Conservation (phyloP, 2,329 filamentous ascomycete genomes). For the Aspergillus pseudoglaucus region DNA sequence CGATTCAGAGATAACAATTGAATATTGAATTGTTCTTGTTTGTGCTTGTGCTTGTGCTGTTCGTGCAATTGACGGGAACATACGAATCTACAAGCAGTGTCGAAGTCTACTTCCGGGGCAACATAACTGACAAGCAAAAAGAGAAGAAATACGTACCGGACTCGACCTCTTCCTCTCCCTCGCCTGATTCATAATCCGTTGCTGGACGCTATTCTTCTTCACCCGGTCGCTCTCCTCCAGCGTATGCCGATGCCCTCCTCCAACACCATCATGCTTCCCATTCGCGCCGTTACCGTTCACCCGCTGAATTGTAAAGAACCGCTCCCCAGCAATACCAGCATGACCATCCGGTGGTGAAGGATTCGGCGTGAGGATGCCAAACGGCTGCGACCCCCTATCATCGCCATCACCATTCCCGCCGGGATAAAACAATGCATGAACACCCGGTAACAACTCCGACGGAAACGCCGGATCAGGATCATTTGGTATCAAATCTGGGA, state of each 20-base stretch:
- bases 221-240: constrained; percentile 69
- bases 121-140: constrained; percentile 8
- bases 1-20: neutral
- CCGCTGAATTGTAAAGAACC: constrained; percentile 68
- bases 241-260: constrained; percentile 67
- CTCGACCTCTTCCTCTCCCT: constrained; percentile 57
- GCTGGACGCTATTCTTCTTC: constrained; percentile 72
- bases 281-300: constrained; percentile 72
- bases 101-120: neutral
- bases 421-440: constrained; percentile 17
- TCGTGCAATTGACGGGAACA: neutral
- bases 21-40: neutral
- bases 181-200: constrained; percentile 57
- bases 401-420: constrained; percentile 7
- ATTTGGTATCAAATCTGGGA: constrained; percentile 14
- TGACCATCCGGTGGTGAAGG: constrained; percentile 37
- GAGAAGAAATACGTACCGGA: constrained; percentile 38
- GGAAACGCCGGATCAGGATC: constrained; percentile 13
- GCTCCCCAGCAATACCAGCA: constrained; percentile 45
- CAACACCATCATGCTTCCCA: constrained; percentile 62
- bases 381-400: constrained; percentile 21
- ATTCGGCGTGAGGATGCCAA: constrained; percentile 40
- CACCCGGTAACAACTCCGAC: constrained; percentile 16
- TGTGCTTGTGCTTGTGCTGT: neutral
- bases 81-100: neutral